phyloP scores from a whole-genome alignment of 1,139 yeast species.

The Kodamaea sp. region DNA sequence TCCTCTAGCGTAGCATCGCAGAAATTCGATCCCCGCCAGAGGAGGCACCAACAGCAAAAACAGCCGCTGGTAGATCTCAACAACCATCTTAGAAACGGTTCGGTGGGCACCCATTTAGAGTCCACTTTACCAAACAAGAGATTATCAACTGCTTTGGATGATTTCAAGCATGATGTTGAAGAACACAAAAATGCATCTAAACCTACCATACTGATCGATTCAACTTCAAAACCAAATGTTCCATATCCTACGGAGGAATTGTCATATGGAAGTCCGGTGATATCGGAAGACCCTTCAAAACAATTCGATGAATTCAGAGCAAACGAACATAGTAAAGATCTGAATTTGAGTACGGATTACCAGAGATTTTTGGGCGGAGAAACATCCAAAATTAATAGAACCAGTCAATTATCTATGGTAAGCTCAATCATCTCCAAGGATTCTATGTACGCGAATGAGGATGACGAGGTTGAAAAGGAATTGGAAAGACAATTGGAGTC shows the following conservation, averaged over 20 bases:
- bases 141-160: slow-evolving; percentile 33
- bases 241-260: slow-evolving; percentile 8
- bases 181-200: slow-evolving; percentile 17
- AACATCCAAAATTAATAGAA: slow-evolving; percentile 16
- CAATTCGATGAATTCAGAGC: slow-evolving; percentile 18
- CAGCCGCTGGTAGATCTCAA: background rate
- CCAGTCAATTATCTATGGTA: slow-evolving; percentile 44
- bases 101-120: background rate
- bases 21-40: slow-evolving; percentile 9
- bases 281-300: slow-evolving; percentile 9
- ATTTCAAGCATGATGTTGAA: slow-evolving; percentile 32
- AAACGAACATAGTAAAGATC: slow-evolving; percentile 10
- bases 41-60: slow-evolving; percentile 4
- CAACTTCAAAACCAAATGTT: slow-evolving; percentile 6
- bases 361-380: slow-evolving; percentile 28
- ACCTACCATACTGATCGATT: slow-evolving; percentile 1
- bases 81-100: background rate
- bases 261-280: background rate
- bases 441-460: slow-evolving; percentile 27
- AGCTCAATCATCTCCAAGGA: slow-evolving; percentile 47
- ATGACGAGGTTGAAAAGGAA: slow-evolving; percentile 40
- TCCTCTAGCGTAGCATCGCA: background rate
- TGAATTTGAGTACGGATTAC: slow-evolving; percentile 27
- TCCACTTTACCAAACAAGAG: slow-evolving; percentile 12
- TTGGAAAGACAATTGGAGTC: slow-evolving; percentile 42